A percentile compares a stretch with the other conserved stretches of the same genome.
Evolutionary conservation across 139 green algal species (phyloP).

Genomic region (Spirogloea muscicola): DNA sequence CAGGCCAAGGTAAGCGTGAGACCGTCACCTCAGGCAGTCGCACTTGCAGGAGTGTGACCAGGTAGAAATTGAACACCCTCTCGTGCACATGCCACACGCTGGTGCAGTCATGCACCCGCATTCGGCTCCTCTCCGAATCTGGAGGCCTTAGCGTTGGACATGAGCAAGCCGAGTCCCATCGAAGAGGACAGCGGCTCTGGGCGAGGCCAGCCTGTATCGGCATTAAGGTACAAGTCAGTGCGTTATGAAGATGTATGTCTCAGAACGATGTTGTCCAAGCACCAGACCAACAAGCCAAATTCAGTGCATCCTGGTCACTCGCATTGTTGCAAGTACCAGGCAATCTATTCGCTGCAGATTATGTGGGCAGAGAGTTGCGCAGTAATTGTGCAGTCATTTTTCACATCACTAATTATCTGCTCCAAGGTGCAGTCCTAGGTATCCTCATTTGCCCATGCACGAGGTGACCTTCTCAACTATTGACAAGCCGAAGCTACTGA

Average conservation of each 20-base stretch:
- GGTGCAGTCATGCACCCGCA: constrained; percentile 16
- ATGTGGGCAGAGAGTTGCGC: background rate
- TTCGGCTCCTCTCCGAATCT: constrained; percentile 52
- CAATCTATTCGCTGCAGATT: background rate
- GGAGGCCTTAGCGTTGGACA: constrained; percentile 18
- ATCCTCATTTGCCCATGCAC: constrained; percentile 44
- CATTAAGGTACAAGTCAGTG: background rate
- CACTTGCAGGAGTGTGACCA: too few relatives aligned
- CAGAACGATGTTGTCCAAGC: background rate
- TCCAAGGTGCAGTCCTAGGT: background rate
- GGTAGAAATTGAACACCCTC: too few relatives aligned
- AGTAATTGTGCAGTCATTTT: too few relatives aligned
- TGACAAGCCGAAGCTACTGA: constrained; percentile 53
- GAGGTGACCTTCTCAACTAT: constrained; percentile 48
- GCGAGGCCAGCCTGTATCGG: background rate
- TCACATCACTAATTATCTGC: constrained; percentile 11
- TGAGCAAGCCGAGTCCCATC: background rate
- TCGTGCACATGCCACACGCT: too few relatives aligned
- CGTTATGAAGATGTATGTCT: background rate
- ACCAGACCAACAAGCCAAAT: background rate
- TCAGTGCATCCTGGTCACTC: background rate
- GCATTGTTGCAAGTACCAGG: background rate
- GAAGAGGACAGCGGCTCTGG: background rate
- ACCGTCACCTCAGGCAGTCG: too few relatives aligned
- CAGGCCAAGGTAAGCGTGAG: too few relatives aligned